Evolutionary conservation across 352 stramenopile genomes (phyloP).

Genomic region (Achlya hypogyna): DNA sequence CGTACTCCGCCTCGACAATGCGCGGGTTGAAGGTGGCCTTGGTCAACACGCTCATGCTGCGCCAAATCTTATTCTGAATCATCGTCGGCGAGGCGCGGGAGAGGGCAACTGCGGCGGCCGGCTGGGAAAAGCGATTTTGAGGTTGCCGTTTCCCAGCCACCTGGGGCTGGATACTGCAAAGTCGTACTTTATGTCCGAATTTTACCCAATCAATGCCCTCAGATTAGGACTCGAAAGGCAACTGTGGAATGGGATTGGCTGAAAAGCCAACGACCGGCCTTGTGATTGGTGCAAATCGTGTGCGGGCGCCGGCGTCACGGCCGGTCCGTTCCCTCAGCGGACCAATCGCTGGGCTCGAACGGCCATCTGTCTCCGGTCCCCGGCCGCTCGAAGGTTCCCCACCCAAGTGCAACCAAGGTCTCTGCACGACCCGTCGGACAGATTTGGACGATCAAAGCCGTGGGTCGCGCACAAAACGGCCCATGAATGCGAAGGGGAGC

Average conservation of each 20-base stretch:
- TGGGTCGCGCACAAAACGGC: neutral
- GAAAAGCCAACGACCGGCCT: neutral
- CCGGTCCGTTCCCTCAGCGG: neutral
- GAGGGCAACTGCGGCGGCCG: neutral
- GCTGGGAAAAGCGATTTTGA: neutral
- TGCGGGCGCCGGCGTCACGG: neutral
- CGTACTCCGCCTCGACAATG: conserved; percentile 79
- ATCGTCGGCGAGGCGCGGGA: too few species aligned
- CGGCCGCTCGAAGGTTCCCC: neutral
- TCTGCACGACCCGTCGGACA: neutral
- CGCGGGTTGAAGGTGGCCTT: conserved; percentile 66
- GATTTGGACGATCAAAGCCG: neutral
- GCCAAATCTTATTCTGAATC: neutral
- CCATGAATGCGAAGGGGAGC: neutral
- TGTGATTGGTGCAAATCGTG: neutral
- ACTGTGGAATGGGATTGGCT: neutral
- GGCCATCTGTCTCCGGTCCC: neutral
- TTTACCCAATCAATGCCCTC: neutral
- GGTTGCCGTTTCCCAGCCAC: neutral
- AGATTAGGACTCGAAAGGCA: neutral
- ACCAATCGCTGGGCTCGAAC: neutral
- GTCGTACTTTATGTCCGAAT: neutral
- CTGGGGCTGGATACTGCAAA: neutral
- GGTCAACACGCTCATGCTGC: conserved; percentile 57
- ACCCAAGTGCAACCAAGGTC: neutral